These are phyloP conservation scores for Phytophthora ohioensis DNA, from an alignment of 352 stramenopile genomes.

Conservation along the genomic window DNA sequence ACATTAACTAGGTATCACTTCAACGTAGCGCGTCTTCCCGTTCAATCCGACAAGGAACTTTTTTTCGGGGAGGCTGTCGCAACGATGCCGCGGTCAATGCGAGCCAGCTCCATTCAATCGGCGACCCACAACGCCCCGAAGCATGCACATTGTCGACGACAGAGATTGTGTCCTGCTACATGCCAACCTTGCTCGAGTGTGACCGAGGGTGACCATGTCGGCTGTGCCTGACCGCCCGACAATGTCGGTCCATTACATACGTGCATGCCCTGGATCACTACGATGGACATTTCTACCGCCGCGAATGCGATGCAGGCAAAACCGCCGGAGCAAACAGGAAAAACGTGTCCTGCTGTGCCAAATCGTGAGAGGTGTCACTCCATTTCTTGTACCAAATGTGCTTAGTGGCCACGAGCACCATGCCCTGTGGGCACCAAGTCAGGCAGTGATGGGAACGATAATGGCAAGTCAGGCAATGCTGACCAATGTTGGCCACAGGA, in stretches of 20 bases:
- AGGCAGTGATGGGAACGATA: background rate
- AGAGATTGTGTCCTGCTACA: background rate
- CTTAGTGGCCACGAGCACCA: background rate
- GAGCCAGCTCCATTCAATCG: constrained; percentile 6
- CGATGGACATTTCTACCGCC: constrained; percentile 12
- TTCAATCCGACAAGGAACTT: constrained; percentile 11
- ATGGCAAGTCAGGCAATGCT: background rate
- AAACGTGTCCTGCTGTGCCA: constrained; percentile 21
- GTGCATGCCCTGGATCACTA: constrained; percentile 11
- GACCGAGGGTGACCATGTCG: constrained; percentile 7
- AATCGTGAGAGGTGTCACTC: constrained; percentile 16
- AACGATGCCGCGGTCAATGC: constrained; percentile 3
- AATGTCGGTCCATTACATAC: background rate
- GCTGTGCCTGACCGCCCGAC: background rate
- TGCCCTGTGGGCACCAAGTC: background rate
- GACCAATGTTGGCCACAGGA: background rate
- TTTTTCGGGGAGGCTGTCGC: constrained; percentile 22
- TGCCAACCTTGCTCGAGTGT: constrained; percentile 1
- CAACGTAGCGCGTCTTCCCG: constrained; percentile 11
- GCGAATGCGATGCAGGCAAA: constrained; percentile 8
- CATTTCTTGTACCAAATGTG: background rate
- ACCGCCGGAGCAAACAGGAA: constrained; percentile 1
- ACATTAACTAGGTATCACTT: background rate
- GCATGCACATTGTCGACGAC: background rate
- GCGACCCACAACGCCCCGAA: constrained; percentile 25